Conservation (phyloP, 768 basidiomycete genomes). For the Suillus ampliporus region DNA sequence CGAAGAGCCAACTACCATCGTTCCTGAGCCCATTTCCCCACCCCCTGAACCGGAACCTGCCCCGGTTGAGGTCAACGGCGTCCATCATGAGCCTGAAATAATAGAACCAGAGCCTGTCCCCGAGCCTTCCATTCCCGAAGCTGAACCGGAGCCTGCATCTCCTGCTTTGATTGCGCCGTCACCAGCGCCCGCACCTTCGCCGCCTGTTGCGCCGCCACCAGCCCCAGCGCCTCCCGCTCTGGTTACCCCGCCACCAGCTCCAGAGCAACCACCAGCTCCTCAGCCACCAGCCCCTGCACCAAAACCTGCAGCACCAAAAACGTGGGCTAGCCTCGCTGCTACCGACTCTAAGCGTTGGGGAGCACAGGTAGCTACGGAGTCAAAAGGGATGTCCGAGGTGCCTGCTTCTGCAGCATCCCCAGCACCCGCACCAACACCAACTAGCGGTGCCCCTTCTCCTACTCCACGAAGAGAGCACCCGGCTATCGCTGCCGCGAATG, state of each 20-base stretch:
- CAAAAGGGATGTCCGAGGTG: constrained; percentile 76
- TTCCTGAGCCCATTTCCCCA: constrained; percentile 45
- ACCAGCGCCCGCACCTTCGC: constrained; percentile 29
- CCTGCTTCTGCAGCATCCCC: constrained; percentile 45
- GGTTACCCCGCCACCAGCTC: constrained; percentile 38
- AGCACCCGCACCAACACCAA: constrained; percentile 41
- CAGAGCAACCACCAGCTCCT: constrained; percentile 32
- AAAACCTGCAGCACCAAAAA: constrained; percentile 65
- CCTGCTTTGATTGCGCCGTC: constrained; percentile 29
- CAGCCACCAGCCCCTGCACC: constrained; percentile 44
- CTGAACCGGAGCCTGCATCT: constrained; percentile 31
- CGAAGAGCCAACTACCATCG: constrained; percentile 33
- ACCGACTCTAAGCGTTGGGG: constrained; percentile 87
- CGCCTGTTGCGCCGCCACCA: constrained; percentile 27
- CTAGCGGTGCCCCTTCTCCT: constrained; percentile 39
- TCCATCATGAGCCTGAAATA: constrained; percentile 42
- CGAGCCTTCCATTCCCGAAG: constrained; percentile 28
- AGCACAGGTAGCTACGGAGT: constrained; percentile 75
- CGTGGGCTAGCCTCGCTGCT: constrained; percentile 94
- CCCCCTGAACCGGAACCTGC: constrained; percentile 43
- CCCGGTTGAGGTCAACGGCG: constrained; percentile 47
- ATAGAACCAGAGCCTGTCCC: constrained; percentile 36
- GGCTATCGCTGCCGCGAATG: constrained; percentile 58
- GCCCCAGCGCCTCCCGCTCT: constrained; percentile 28
- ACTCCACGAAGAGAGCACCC: constrained; percentile 46